Evolutionary conservation across 805 yeast genomes (phyloP).

Genomic region (Cyberlindnera mrakii): DNA sequence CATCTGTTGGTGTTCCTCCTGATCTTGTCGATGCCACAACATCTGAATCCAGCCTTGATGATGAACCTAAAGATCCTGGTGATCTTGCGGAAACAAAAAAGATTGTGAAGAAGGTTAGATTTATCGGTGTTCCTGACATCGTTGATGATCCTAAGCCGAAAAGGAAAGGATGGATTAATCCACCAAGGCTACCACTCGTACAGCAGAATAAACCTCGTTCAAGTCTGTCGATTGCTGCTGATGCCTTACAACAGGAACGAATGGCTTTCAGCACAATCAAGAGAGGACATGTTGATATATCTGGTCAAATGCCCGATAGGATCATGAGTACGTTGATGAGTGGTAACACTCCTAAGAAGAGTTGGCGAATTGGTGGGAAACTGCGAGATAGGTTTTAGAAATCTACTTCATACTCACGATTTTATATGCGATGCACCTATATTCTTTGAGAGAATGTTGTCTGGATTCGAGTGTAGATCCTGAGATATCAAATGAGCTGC

Average conservation of each 20-base stretch:
- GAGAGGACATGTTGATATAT: conserved; percentile 18
- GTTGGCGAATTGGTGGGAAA: conserved; percentile 12
- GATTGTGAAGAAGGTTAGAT: conserved; percentile 21
- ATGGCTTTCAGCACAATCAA: conserved; percentile 19
- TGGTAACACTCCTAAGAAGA: conserved; percentile 3
- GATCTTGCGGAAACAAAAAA: conserved; percentile 3
- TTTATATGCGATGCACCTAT: too few species aligned
- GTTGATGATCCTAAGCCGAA: conserved; percentile 19
- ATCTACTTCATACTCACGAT: too few species aligned
- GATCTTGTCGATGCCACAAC: conserved; percentile 7
- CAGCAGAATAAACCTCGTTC: conserved; percentile 4
- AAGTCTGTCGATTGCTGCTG: conserved; percentile 18
- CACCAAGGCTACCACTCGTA: conserved; percentile 12
- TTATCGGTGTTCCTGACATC: conserved; percentile 23
- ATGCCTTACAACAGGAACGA: conserved; percentile 21
- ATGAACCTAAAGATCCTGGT: not conserved
- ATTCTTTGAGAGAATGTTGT: too few species aligned
- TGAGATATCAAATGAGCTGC: too few species aligned
- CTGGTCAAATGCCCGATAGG: conserved; percentile 13
- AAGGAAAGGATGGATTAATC: conserved; percentile 19
- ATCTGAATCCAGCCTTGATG: conserved; percentile 6
- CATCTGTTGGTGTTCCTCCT: conserved; percentile 7
- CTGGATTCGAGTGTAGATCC: too few species aligned
- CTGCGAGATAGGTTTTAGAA: conserved; percentile 7
- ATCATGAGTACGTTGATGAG: conserved; percentile 6